Base-by-base conservation (phyloP, 805 yeast genomes). In the Starmerella cellae region DNA sequence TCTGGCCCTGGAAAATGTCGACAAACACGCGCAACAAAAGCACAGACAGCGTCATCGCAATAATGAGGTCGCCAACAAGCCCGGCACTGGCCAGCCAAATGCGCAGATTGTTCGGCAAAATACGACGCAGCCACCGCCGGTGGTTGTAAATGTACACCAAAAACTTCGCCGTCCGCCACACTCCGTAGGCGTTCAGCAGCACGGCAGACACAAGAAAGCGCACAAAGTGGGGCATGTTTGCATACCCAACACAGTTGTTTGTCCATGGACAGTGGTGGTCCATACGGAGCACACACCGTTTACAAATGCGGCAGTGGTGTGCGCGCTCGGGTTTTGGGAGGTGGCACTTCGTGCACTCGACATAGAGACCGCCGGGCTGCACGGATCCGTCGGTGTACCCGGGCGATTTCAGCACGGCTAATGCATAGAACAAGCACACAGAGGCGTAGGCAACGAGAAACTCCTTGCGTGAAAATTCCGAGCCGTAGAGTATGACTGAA, bases 201-300 rank as follows among this genome's bases (percentile, higher is more conserved):
- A 74, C 61, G 2, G 75, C 64, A 52, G 76, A 74, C 2, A 68
- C 32, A 39, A 85, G 60, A 55, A 81, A 81, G 55, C 85, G 93
- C 23, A 83, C 56, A 54, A 87, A 88, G 56, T 67, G 73, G 59
- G 83, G 80, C 48, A 82, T 82, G 60, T 88, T 88, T 24, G 63
- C 63, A 60, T 72, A 80, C 0, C 97, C 97, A 43, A 88, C 75
- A 59, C 96, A 87, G 9, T 75, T 70, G 3, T 93, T 78, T 57
- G 87, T 85, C 97, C 97, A 88, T 0, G 96, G 97, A 70, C 60
- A 93, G 63, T 61, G 72, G 71, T 45, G 81, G 68, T 43, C 87
- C 83, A 60, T 79, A 69, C 47, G 68, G 60, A 66, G 50, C 16
- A 66, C 60, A 38, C 70, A 66, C 13, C 56, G 51, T 17, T 52